Evolutionary conservation across 1,139 yeast species (phyloP).

Genomic region (Geotrichum siamense): DNA sequence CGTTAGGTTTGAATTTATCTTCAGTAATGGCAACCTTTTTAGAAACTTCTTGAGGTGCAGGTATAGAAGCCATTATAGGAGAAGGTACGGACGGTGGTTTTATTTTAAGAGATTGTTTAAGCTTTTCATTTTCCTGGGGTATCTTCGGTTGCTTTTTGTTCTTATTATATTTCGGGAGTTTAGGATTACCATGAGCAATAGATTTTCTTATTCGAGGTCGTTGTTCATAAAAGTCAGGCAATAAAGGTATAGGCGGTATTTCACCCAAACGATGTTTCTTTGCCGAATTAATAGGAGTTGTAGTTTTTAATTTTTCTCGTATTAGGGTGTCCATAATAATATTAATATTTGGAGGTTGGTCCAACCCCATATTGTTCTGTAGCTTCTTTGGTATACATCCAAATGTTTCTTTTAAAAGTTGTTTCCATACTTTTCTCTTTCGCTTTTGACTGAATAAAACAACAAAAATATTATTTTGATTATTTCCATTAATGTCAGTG

Average conservation of each 20-base stretch:
- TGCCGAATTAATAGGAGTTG: background rate
- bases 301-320: background rate
- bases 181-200: background rate
- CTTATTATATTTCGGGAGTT: background rate
- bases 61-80: background rate
- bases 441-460: conserved; percentile 15
- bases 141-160: background rate
- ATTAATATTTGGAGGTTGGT: background rate
- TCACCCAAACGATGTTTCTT: background rate
- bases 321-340: background rate
- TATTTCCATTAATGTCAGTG: background rate
- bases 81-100: background rate
- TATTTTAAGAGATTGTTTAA: too few relatives aligned
- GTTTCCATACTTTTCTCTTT: conserved; percentile 17
- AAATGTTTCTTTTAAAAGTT: conserved; percentile 9
- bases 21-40: background rate
- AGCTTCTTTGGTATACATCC: conserved; percentile 4
- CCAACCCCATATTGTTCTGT: conserved; percentile 1
- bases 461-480: conserved; percentile 6
- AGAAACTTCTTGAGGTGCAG: background rate
- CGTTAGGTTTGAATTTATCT: background rate
- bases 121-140: too few relatives aligned
- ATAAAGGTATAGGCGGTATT: background rate
- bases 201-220: background rate
- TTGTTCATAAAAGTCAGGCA: background rate